phyloP scores from a whole-genome alignment of 2,329 filamentous ascomycete genomes.

The Dactylella cylindrospora region DNA sequence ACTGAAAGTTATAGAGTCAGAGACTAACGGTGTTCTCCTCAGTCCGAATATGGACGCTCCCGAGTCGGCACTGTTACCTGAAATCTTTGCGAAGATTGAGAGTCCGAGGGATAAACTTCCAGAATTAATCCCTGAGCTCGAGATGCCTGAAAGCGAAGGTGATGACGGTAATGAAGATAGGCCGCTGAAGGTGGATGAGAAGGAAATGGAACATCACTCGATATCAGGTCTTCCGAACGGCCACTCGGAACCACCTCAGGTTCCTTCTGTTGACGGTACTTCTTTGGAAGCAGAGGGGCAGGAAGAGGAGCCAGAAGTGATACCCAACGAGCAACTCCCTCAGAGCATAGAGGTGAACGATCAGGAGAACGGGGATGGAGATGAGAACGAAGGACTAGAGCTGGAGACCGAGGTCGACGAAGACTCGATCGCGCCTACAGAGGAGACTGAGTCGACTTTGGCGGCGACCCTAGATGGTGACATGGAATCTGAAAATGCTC shows the following conservation, averaged over 20 bases:
- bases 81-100: slow-evolving; percentile 41
- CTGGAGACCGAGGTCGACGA: slow-evolving; percentile 32
- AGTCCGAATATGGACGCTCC: slow-evolving; percentile 41
- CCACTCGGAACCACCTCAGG: slow-evolving; percentile 19
- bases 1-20: slow-evolving; percentile 19
- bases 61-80: slow-evolving; percentile 25
- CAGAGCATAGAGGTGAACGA: slow-evolving; percentile 7
- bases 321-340: not conserved
- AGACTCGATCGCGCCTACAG: slow-evolving; percentile 6
- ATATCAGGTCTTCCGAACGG: slow-evolving; percentile 19
- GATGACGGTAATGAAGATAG: slow-evolving; percentile 36
- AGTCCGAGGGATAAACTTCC: slow-evolving; percentile 38
- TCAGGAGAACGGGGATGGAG: slow-evolving; percentile 17
- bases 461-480: slow-evolving; percentile 19
- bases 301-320: not conserved
- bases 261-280: slow-evolving; percentile 22
- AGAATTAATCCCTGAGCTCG: slow-evolving; percentile 39
- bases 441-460: slow-evolving; percentile 22
- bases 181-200: slow-evolving; percentile 31
- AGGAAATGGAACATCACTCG: slow-evolving; percentile 12
- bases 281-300: slow-evolving; percentile 9
- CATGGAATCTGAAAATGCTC: slow-evolving; percentile 3
- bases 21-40: slow-evolving; percentile 23
- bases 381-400: slow-evolving; percentile 26
- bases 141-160: slow-evolving; percentile 36